Conservation (phyloP, 129 eudicot species). For the Flaveria ramosissima region DNA sequence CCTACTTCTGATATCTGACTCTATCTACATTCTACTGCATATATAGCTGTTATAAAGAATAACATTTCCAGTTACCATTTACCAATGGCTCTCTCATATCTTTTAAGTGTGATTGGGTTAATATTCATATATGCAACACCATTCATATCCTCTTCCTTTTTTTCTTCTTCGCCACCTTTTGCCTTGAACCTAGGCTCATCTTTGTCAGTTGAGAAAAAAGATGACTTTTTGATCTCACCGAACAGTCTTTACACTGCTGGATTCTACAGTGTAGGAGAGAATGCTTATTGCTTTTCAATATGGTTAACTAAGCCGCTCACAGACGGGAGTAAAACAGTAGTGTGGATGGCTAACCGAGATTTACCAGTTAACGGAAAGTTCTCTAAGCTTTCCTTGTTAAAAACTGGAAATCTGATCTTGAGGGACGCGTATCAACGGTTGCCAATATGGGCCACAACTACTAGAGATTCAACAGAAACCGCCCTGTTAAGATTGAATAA, state of each 20-base stretch:
- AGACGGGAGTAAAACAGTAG: constrained; percentile 14
- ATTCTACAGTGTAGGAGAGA: constrained; percentile 32
- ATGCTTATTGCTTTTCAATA: constrained; percentile 39
- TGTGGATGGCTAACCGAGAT: constrained; percentile 58
- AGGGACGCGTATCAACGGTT: constrained; percentile 26
- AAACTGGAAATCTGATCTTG: constrained; percentile 39
- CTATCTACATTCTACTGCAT: neutral
- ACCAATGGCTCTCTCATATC: constrained; percentile 18
- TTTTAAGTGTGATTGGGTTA: constrained; percentile 8
- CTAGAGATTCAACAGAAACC: constrained; percentile 11
- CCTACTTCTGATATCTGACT: constrained; percentile 5
- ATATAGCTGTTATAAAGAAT: neutral
- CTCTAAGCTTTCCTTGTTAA: constrained; percentile 26
- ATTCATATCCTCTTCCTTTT: neutral
- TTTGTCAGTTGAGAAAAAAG: constrained; percentile 23
- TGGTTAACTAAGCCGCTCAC: constrained; percentile 16
- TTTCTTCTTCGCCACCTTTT: constrained; percentile 1
- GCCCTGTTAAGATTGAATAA: constrained; percentile 1
- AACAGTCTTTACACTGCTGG: constrained; percentile 14
- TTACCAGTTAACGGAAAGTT: constrained; percentile 45
- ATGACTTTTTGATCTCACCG: constrained; percentile 26
- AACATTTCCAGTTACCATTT: neutral
- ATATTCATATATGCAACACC: constrained; percentile 6
- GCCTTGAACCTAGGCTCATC: constrained; percentile 26
- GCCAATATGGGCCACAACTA: constrained; percentile 4